Conservation (phyloP, 2,329 filamentous ascomycete species). For the Beauveria sp. region DNA sequence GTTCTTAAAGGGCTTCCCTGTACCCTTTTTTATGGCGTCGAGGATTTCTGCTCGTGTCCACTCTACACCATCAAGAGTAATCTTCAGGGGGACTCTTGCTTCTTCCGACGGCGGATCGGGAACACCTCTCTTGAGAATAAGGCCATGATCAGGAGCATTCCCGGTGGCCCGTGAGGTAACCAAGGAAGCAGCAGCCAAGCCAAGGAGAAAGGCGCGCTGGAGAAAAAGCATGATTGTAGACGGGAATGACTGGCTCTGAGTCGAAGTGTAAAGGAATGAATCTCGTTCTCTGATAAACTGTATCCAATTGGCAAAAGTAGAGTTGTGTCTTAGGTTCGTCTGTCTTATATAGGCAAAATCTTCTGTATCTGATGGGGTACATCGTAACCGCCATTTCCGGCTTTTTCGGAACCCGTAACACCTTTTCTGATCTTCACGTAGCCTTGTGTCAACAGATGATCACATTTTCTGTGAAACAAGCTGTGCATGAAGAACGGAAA, state of each 20-base stretch:
- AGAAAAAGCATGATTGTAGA: not conserved
- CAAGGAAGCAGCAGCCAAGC: not conserved
- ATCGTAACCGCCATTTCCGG: too few species aligned
- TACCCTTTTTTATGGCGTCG: not conserved
- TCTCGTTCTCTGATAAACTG: not conserved
- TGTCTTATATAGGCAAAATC: not conserved
- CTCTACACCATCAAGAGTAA: not conserved
- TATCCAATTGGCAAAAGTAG: not conserved
- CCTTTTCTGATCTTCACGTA: not conserved
- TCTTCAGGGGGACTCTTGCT: not conserved
- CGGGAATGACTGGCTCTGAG: not conserved
- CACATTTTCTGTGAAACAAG: not conserved
- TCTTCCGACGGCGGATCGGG: not conserved
- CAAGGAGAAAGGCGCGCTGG: not conserved
- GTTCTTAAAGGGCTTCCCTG: not conserved
- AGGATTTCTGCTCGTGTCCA: not conserved
- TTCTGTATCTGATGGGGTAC: not conserved
- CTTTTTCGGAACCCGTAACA: too few species aligned
- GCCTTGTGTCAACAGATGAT: not conserved
- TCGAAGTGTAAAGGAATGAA: not conserved
- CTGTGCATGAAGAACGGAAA: not conserved
- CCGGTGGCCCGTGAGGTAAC: not conserved
- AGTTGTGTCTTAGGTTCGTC: not conserved
- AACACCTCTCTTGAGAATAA: not conserved
- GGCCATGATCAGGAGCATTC: not conserved